Base-by-base conservation (phyloP, 1,284 basidiomycete species). In the Coriolopsis trogii region DNA sequence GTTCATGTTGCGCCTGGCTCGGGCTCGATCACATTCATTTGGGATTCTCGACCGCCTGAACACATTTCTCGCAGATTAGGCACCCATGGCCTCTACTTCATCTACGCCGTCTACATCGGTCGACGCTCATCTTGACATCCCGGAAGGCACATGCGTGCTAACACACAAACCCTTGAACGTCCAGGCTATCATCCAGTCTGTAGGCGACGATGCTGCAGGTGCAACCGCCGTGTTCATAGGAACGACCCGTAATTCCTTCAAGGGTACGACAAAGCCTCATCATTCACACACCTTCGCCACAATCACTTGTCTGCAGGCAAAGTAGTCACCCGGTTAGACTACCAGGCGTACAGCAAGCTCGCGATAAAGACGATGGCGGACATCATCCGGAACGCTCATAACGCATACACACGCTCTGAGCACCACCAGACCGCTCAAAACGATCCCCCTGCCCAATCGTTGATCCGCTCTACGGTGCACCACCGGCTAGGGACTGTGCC, bases 401-500 rank as follows among this genome's bases (percentile, higher is more conserved):
- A 66, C 38, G 68, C 71, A 38, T 67, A 71, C 45, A 65, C 72
- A 28, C 78, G 69, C 40, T 79, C 79, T 21, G 69, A 74, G 37
- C 77, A 79, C 58, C 71, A 77, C 44, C n/a, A n/a, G n/a, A 64
- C 71, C 41, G 54, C 55, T n/a, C 45, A 66, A 1, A 57, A 62
- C 43, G 56, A 58, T 20, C 33, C 46, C 31, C 45, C 21, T 3
- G 60, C 69, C 15, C 63, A 71, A 16, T 63, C 76, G 16, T 63
- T 82, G 30, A 73, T 84, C 55, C 77, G 73, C 37, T 82, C 84
- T 67, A 76, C 82, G 15, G 71, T 92, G 8, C 76, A 89, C 56
- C 93, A 96, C 68, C 80, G 92, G n/a, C 73, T 95, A 23, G 92
- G 93, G 20, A 72, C 72, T 15, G 91, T 93, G 4, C 83, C 85